Evolutionary conservation across 2,329 filamentous ascomycete genomes (phyloP).

Genomic region (Colletotrichum sp.): DNA sequence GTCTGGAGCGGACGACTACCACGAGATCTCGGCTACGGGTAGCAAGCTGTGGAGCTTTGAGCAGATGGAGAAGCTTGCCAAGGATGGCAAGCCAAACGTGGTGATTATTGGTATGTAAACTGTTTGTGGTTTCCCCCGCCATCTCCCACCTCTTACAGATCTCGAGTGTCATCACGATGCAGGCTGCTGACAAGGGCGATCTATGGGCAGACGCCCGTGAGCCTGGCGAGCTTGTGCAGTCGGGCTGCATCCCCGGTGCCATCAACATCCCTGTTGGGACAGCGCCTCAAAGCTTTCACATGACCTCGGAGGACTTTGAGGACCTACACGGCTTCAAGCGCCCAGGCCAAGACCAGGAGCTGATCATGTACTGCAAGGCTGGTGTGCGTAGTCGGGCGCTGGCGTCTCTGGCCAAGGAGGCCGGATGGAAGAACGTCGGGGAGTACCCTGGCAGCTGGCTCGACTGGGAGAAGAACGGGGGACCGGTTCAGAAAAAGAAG

Average conservation of each 20-base stretch:
- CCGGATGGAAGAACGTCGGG: slow-evolving; percentile 74
- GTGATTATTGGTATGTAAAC: slow-evolving; percentile 8
- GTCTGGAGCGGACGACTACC: not conserved
- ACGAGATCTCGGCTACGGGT: slow-evolving; percentile 16
- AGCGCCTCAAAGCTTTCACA: slow-evolving; percentile 79
- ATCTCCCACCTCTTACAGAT: not conserved
- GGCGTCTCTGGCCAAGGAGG: slow-evolving; percentile 75
- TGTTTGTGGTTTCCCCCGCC: not conserved
- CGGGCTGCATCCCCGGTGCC: slow-evolving; percentile 78
- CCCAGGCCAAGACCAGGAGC: slow-evolving; percentile 56
- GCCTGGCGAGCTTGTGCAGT: slow-evolving; percentile 65
- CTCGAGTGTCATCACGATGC: not conserved
- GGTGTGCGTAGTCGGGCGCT: slow-evolving; percentile 83
- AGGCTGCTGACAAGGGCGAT: not conserved
- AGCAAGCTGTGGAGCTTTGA: slow-evolving; percentile 55
- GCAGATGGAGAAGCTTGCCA: slow-evolving; percentile 37
- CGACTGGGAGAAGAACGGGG: slow-evolving; percentile 81
- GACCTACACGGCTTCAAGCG: slow-evolving; percentile 81
- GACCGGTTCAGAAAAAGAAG: slow-evolving; percentile 54
- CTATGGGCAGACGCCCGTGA: slow-evolving; percentile 69
- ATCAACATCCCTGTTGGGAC: slow-evolving; percentile 83
- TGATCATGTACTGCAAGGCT: slow-evolving; percentile 93
- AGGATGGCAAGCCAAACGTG: not conserved
- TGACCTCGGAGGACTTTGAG: slow-evolving; percentile 79
- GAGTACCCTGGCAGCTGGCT: slow-evolving; percentile 80